Base-by-base conservation (phyloP, 495 filamentous ascomycete species). In the Lophiotrema nucula region DNA sequence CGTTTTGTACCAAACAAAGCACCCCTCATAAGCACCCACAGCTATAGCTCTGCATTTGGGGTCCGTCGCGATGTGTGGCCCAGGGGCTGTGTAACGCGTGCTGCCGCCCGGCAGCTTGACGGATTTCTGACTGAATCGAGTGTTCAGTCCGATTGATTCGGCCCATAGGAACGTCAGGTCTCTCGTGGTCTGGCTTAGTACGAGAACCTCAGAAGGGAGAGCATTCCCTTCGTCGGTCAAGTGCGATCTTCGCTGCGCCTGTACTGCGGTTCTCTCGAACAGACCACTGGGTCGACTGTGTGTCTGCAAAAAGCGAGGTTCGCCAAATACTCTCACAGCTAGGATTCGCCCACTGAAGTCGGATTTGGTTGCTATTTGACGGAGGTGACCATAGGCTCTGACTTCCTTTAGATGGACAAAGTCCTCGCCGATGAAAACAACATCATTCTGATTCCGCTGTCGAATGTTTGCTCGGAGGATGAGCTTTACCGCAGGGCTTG, bases 341-440 rank as follows among this genome's bases (percentile, higher is more conserved):
- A 81, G 76, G 61, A 90, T 89, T 10, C 83, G 75, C 25, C 84
- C 81, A 43, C 82, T 82, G 65, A 96, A 90, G 67, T 95, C 85
- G 13, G 78, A 75, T 65, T 92, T 95, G 35, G 79, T 79, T 26
- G 79, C 72, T 22, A 96, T 78, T 56, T 90, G 83, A 43, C 83
- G 78, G 12, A 97, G 78, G 54, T 83, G 83, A 13, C 80, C 81
- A 74, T 87, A 74, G 58, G 73, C 54, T 38, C 72, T 69, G 65
- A 87, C 72, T 72, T 87, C 83, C 62, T 87, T 85, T 59, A 98
- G 81, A 46, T 89, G 81, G 38, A 90, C 76, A 66, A 75, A 82
- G 42, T 83, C 74, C 52, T 88, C 88, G 33, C 88, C 84, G 43
- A 98, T 80, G 58, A 97, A 91, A n/a, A 91, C 85, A 59, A 97